Evolutionary conservation across 805 yeast species (phyloP).

Genomic region (Allodekkera sacchari): DNA sequence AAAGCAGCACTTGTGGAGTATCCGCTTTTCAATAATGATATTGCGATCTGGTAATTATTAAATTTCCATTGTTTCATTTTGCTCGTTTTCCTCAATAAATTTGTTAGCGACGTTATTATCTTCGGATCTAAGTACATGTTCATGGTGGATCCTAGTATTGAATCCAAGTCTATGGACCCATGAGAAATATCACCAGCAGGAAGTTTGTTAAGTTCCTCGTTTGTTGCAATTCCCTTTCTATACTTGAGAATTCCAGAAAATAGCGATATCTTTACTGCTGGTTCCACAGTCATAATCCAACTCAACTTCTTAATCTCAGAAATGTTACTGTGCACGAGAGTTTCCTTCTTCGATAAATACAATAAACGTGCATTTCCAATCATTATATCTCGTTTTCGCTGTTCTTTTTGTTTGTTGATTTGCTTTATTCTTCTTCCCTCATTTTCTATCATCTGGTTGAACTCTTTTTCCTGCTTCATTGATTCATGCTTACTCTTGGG

Average conservation of each 20-base stretch:
- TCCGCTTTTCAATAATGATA: conserved; percentile 8
- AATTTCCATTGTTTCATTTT: conserved; percentile 13
- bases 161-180: conserved; percentile 9
- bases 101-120: conserved; percentile 11
- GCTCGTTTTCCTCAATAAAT: conserved; percentile 10
- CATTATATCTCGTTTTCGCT: conserved; percentile 22
- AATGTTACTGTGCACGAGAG: conserved; percentile 20
- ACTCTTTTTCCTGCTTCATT: conserved; percentile 47
- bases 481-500: conserved; percentile 51
- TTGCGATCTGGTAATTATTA: conserved; percentile 10
- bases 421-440: conserved; percentile 24
- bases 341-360: conserved; percentile 20
- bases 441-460: conserved; percentile 29
- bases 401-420: conserved; percentile 24
- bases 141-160: conserved; percentile 11
- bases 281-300: conserved; percentile 23
- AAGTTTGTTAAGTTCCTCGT: conserved; percentile 5
- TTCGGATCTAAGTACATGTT: conserved; percentile 16
- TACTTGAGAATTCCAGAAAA: conserved; percentile 12
- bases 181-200: conserved; percentile 3
- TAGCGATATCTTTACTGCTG: conserved; percentile 11
- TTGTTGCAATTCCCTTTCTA: conserved; percentile 3
- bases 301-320: conserved; percentile 26
- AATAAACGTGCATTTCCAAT: conserved; percentile 27
- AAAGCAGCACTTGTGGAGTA: conserved; percentile 10